These are phyloP conservation scores for Pharnaceum exiguum DNA, from an alignment of 148 eudicot genomes.

Conservation along the genomic window DNA sequence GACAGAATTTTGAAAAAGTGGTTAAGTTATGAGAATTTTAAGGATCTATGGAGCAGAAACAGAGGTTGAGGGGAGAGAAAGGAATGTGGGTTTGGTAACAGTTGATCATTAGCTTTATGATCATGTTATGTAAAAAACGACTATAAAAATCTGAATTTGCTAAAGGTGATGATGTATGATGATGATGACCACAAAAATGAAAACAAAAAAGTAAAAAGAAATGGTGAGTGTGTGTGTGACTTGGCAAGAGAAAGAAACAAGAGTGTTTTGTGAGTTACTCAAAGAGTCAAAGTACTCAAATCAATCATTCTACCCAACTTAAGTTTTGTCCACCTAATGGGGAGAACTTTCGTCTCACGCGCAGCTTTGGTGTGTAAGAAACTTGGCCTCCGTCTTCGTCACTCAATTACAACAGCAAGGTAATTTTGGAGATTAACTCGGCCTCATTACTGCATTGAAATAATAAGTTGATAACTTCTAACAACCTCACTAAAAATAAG, in stretches of 20 bases:
- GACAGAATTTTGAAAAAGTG: neutral
- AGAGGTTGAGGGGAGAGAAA: neutral
- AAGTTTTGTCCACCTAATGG: neutral
- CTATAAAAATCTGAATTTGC: conserved; percentile 12
- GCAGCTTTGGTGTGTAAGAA: neutral
- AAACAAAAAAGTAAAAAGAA: neutral
- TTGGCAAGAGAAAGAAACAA: too few relatives aligned
- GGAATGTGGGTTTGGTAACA: conserved; percentile 7
- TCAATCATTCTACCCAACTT: conserved; percentile 2
- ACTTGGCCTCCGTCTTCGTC: too few relatives aligned
- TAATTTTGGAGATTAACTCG: too few relatives aligned
- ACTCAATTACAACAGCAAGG: too few relatives aligned
- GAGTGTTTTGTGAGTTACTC: conserved; percentile 25
- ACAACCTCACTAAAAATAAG: too few relatives aligned
- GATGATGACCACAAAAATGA: neutral
- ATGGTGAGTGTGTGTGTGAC: too few relatives aligned
- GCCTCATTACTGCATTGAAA: too few relatives aligned
- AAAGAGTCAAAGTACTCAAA: conserved; percentile 3
- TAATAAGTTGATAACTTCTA: too few relatives aligned
- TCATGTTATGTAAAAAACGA: neutral
- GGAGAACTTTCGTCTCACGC: neutral
- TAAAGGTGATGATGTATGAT: neutral
- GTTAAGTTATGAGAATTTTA: neutral
- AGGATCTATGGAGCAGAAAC: neutral
- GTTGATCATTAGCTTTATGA: conserved; percentile 8